A percentile compares a stretch with the other conserved stretches of the same genome.
Evolutionary conservation across 2,329 filamentous ascomycete species (phyloP).

Genomic region (Ceratocystis smalleyi): DNA sequence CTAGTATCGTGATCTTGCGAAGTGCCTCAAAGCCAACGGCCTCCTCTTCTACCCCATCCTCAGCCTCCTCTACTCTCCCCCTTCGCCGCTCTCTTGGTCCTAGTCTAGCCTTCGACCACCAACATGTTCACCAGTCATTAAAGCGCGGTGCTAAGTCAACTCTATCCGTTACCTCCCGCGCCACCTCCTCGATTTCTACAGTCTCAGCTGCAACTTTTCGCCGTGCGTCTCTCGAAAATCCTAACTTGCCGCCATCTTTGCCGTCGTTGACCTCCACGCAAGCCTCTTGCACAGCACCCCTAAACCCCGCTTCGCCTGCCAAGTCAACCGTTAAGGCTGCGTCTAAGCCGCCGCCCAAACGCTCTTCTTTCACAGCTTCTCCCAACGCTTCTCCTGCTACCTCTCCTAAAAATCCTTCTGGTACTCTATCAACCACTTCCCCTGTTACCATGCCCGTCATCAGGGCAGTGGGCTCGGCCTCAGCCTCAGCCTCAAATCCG

Average conservation of each 20-base stretch:
- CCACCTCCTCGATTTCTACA: background rate
- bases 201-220: background rate
- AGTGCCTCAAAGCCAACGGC: slow-evolving; percentile 6
- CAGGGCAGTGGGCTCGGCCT: slow-evolving; percentile 12
- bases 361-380: background rate
- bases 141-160: slow-evolving; percentile 10
- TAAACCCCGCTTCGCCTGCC: background rate
- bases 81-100: background rate
- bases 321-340: background rate
- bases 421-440: background rate
- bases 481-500: background rate
- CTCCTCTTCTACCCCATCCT: background rate
- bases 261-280: background rate
- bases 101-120: slow-evolving; percentile 3
- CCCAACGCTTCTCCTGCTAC: too few relatives aligned
- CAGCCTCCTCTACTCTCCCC: background rate
- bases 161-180: background rate
- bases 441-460: slow-evolving; percentile 11
- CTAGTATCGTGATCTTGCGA: slow-evolving; percentile 12
- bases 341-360: background rate
- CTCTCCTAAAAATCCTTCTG: too few relatives aligned
- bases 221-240: background rate
- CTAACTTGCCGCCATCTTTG: background rate
- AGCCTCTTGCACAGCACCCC: slow-evolving; percentile 1
- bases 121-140: slow-evolving; percentile 10